Conservation (phyloP, 2,329 filamentous ascomycete species). For the Paraphoma sp. region DNA sequence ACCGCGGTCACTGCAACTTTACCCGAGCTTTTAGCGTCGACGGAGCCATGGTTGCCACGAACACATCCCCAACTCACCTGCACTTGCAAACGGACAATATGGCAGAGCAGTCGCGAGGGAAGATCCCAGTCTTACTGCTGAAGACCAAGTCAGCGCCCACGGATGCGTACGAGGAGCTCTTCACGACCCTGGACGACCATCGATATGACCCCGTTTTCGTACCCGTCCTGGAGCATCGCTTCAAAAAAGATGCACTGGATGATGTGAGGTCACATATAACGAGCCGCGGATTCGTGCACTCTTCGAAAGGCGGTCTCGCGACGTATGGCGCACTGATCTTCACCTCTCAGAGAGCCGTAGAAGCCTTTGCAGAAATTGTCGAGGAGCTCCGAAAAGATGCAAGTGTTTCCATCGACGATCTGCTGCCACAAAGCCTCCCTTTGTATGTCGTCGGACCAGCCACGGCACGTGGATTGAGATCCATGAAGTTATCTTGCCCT, state of each 20-base stretch:
- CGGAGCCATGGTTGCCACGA: not conserved
- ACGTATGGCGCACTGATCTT: conserved; percentile 81
- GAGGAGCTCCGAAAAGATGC: conserved; percentile 56
- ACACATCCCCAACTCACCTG: not conserved
- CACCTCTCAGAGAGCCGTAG: conserved; percentile 83
- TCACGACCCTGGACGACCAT: conserved; percentile 56
- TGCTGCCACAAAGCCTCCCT: conserved; percentile 58
- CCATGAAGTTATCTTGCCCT: conserved; percentile 58
- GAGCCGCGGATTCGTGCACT: conserved; percentile 47
- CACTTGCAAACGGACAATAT: conserved; percentile 12
- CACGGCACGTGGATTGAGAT: conserved; percentile 74
- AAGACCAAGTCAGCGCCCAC: conserved; percentile 77
- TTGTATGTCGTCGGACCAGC: conserved; percentile 85
- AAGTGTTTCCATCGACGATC: conserved; percentile 29
- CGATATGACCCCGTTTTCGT: conserved; percentile 72
- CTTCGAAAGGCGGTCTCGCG: conserved; percentile 20
- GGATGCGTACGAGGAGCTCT: conserved; percentile 76
- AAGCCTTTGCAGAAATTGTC: conserved; percentile 73
- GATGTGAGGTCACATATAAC: conserved; percentile 61
- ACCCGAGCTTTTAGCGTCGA: conserved; percentile 22
- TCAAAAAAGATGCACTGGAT: conserved; percentile 65
- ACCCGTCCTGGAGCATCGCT: conserved; percentile 76
- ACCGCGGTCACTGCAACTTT: conserved; percentile 27
- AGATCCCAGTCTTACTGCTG: conserved; percentile 70
- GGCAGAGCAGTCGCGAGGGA: conserved; percentile 27